Percentiles rank a stretch among this genome's conserved stretches.
Evolutionary conservation across 2,329 filamentous ascomycete species (phyloP).

Genomic region (Fusarium robinianum): DNA sequence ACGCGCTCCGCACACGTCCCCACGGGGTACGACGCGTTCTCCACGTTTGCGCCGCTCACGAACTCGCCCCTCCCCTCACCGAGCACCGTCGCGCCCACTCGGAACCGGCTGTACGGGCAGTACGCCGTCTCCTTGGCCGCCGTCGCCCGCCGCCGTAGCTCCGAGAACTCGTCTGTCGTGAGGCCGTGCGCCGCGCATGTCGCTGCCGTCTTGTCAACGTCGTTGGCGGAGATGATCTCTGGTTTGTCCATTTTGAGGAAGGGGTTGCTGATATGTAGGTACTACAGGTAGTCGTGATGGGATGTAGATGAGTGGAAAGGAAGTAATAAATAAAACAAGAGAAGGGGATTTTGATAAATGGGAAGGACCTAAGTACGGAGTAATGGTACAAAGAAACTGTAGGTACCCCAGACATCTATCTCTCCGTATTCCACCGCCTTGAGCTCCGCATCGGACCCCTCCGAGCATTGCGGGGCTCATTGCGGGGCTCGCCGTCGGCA

Average conservation of each 20-base stretch:
- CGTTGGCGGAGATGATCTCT: constrained; percentile 35
- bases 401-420: too few species aligned
- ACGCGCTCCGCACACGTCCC: constrained; percentile 95
- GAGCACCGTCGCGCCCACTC: constrained; percentile 83
- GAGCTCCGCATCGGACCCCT: constrained; percentile 32
- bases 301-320: background rate
- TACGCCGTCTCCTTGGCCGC: constrained; percentile 80
- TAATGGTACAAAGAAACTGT: background rate
- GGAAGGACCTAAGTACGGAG: constrained; percentile 1
- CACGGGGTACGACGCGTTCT: constrained; percentile 92
- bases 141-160: constrained; percentile 64
- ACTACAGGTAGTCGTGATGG: background rate
- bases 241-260: constrained; percentile 22
- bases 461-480: too few species aligned
- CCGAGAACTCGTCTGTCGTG: constrained; percentile 64
- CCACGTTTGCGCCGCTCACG: constrained; percentile 77
- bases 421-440: constrained; percentile 26
- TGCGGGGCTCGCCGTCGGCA: constrained; percentile 33
- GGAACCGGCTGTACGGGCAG: constrained; percentile 92
- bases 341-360: background rate
- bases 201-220: constrained; percentile 35
- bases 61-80: constrained; percentile 48
- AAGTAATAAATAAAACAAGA: background rate
- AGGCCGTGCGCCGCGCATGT: constrained; percentile 51
- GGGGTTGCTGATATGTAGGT: background rate